Percentiles rank a stretch among this genome's conserved stretches.
Conservation (phyloP, 2,329 filamentous ascomycete genomes). For the Verticillium klebahnii region DNA sequence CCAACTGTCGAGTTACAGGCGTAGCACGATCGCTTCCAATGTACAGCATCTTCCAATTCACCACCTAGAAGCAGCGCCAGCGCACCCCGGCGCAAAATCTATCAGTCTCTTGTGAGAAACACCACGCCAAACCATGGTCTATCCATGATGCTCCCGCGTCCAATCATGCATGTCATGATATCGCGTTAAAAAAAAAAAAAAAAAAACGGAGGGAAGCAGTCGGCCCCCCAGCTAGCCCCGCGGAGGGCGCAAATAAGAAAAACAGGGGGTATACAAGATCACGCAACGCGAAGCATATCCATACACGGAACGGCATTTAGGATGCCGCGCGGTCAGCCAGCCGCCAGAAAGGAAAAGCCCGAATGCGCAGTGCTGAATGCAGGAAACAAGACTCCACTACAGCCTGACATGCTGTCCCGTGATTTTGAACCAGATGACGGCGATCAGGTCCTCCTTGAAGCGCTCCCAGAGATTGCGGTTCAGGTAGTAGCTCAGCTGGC, state of each 20-base stretch:
- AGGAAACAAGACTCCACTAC: slow-evolving; percentile 17
- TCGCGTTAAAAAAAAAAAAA: not conserved
- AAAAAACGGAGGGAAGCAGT: not conserved
- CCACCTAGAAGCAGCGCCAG: not conserved
- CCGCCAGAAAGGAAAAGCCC: not conserved
- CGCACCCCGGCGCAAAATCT: not conserved
- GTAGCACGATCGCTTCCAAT: not conserved
- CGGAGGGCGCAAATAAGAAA: not conserved
- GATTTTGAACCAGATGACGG: slow-evolving; percentile 57
- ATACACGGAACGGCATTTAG: not conserved
- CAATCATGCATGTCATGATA: not conserved
- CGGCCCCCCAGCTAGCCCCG: not conserved
- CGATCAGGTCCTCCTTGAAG: slow-evolving; percentile 63
- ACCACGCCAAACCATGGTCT: not conserved
- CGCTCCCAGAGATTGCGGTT: slow-evolving; percentile 80
- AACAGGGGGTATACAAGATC: not conserved
- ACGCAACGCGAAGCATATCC: not conserved
- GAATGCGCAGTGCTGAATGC: not conserved
- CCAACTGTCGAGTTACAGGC: not conserved
- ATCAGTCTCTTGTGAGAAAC: not conserved
- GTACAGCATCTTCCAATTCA: not conserved
- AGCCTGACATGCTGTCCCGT: slow-evolving; percentile 58
- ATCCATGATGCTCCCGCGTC: not conserved
- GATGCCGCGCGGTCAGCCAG: not conserved
- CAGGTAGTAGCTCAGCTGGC: slow-evolving; percentile 83